Base-by-base conservation (phyloP, 805 yeast genomes). In the Teunomyces gatunensis region DNA sequence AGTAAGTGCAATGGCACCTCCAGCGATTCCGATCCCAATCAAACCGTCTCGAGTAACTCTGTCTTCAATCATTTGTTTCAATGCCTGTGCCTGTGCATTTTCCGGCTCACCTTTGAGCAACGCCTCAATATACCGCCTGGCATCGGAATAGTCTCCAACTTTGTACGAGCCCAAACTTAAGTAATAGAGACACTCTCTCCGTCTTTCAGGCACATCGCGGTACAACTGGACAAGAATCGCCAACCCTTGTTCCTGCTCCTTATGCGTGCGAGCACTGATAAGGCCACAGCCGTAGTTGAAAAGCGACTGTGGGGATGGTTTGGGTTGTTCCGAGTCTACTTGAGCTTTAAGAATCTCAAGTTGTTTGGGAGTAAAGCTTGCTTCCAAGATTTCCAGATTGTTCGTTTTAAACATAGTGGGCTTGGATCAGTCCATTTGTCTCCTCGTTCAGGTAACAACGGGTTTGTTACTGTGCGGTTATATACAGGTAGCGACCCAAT, bases 281-380 rank as follows among this genome's bases (percentile, higher is more conserved):
- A 94, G 73, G 3, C 95, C 99, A 99, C 99, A 94, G 0, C 97
- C 96, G 58, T 87, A 88, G 67, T 95, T 94, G 77, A 94, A 94
- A 48, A 83, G 80, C 2, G 97, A 85, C 64, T 90, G 97, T 0
- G 87, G 77, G 0, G 91, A 77, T 0, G 89, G 90, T 34, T 78
- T 73, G 4, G 94, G 96, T 28, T 87, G 84, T 63, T 94, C 98
- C 1, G 85, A 74, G 23, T 82, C 79, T 35, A 88, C 89, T 58
- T 89, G 96, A 55, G 83, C 79, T 53, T 81, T 84, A 27, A 94
- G 77, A 0, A 90, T 78, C 12, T 81, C 84, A 36, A 94, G 75
- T 58, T 92, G 96, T 47, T 85, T 87, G 4, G 79, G 76, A 0
- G 91, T 75, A 18, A 91, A 74, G 0, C 95, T 85, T 29, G 65